A percentile compares a stretch with the other conserved stretches of the same genome.
These are phyloP conservation scores for Penicillium samsonianum DNA, from an alignment of 495 filamentous ascomycete genomes.

Conservation along the genomic window DNA sequence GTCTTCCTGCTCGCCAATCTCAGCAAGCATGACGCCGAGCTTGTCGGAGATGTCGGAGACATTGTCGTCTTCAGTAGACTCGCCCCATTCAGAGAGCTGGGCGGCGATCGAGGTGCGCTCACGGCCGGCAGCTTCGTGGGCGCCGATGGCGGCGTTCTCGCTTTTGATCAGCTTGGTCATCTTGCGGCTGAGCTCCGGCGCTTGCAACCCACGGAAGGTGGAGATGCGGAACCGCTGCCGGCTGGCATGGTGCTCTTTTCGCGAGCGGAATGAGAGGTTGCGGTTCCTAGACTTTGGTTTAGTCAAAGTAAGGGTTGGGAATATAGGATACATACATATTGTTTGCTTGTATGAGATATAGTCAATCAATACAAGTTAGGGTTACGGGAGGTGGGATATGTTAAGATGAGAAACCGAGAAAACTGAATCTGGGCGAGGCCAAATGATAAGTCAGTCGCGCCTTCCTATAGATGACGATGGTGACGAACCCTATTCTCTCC, in stretches of 20 bases:
- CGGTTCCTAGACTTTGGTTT: slow-evolving; percentile 53
- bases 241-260: slow-evolving; percentile 38
- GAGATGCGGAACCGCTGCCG: slow-evolving; percentile 74
- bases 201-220: slow-evolving; percentile 76
- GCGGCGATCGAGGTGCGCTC: slow-evolving; percentile 80
- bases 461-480: slow-evolving; percentile 33
- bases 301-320: slow-evolving; percentile 5
- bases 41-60: slow-evolving; percentile 91
- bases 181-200: slow-evolving; percentile 80
- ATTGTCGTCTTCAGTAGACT: slow-evolving; percentile 80
- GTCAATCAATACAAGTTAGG: slow-evolving; percentile 2
- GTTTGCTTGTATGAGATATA: slow-evolving; percentile 5
- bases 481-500: slow-evolving; percentile 21
- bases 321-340: slow-evolving; percentile 1
- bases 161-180: slow-evolving; percentile 90
- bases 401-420: neutral
- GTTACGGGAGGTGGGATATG: neutral
- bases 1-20: slow-evolving; percentile 92
- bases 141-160: slow-evolving; percentile 79
- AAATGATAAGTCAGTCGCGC: slow-evolving; percentile 10
- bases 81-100: slow-evolving; percentile 97
- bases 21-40: slow-evolving; percentile 84
- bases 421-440: neutral
- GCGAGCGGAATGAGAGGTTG: slow-evolving; percentile 61
- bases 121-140: slow-evolving; percentile 77